Percentiles rank a stretch among this genome's conserved stretches.
Conservation (phyloP, 78 protist genomes). For the Dictyostelium firmibasis region DNA sequence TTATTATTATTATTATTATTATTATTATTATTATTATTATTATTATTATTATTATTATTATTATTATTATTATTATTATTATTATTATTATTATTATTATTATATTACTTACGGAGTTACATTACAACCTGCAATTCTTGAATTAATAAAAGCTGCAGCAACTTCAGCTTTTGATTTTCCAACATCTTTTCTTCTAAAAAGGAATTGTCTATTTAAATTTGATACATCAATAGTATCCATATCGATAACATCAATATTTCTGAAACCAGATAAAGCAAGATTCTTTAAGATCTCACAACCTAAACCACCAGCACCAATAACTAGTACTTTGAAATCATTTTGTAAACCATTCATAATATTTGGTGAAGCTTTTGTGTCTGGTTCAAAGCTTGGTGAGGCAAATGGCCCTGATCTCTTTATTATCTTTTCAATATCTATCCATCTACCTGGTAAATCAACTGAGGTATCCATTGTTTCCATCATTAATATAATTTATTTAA, state of each 20-base stretch:
- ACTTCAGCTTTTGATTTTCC: slow-evolving; percentile 95
- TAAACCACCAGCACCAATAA: slow-evolving; percentile 99
- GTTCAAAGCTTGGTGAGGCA: slow-evolving; percentile 48
- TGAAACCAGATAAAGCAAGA: slow-evolving; percentile 95
- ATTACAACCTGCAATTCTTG: slow-evolving; percentile 89
- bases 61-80: background rate
- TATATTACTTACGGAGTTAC: slow-evolving; percentile 89
- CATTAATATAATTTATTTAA: background rate
- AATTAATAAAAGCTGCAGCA: slow-evolving; percentile 96
- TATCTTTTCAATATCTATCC: slow-evolving; percentile 52
- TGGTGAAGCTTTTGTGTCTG: slow-evolving; percentile 54
- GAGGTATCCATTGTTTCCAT: slow-evolving; percentile 68
- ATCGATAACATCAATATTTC: slow-evolving; percentile 95
- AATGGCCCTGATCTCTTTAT: slow-evolving; percentile 61
- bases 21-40: background rate
- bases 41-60: background rate
- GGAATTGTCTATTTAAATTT: slow-evolving; percentile 97
- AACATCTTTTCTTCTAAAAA: slow-evolving; percentile 95
- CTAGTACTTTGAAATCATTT: slow-evolving; percentile 82
- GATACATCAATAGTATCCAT: slow-evolving; percentile 97
- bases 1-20: background rate
- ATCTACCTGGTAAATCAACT: slow-evolving; percentile 52
- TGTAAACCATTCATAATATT: slow-evolving; percentile 54
- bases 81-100: background rate
- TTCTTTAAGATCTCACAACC: slow-evolving; percentile 98